phyloP scores from a whole-genome alignment of 495 filamentous ascomycete species.

The Symbiotaphrina buchneri region DNA sequence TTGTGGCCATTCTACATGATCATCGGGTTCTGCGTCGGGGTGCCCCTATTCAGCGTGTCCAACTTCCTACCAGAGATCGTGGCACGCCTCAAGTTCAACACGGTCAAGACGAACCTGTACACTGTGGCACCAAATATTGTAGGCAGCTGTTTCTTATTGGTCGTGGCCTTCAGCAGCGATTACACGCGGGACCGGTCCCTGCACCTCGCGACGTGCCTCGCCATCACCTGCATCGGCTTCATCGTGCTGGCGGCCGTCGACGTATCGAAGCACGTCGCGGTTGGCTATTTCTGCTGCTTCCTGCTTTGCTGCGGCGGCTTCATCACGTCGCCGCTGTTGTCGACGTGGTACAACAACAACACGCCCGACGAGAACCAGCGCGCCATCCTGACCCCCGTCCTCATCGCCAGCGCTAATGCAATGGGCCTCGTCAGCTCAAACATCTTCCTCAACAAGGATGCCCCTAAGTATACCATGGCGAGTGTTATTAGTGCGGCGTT shows the following conservation, averaged over 20 bases:
- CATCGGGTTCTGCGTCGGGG: conserved; percentile 55
- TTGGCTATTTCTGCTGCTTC: conserved; percentile 59
- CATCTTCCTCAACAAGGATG: conserved; percentile 47
- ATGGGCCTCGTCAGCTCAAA: conserved; percentile 59
- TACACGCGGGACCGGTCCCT: conserved; percentile 41
- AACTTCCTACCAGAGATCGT: conserved; percentile 63
- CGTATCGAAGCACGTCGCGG: conserved; percentile 27
- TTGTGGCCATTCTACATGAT: no score
- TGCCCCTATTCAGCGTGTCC: conserved; percentile 45
- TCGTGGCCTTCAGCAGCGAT: conserved; percentile 47
- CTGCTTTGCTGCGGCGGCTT: conserved; percentile 63
- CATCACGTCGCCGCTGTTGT: conserved; percentile 29
- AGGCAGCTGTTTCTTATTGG: conserved; percentile 44
- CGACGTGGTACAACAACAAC: conserved; percentile 63
- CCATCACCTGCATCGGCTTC: conserved; percentile 53
- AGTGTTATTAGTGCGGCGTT: conserved; percentile 52
- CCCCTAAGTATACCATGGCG: conserved; percentile 53
- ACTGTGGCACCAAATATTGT: conserved; percentile 46
- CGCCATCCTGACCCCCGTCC: conserved; percentile 46
- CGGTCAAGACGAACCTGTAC: conserved; percentile 53
- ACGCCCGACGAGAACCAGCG: conserved; percentile 52
- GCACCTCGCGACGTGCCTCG: conserved; percentile 50
- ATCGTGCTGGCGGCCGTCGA: conserved; percentile 53
- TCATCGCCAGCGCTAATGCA: conserved; percentile 56
- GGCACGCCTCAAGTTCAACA: conserved; percentile 31